Percentiles rank a stretch among this genome's conserved stretches.
Conservation (phyloP, 805 yeast genomes). For the Ogataea paradorogensis region DNA sequence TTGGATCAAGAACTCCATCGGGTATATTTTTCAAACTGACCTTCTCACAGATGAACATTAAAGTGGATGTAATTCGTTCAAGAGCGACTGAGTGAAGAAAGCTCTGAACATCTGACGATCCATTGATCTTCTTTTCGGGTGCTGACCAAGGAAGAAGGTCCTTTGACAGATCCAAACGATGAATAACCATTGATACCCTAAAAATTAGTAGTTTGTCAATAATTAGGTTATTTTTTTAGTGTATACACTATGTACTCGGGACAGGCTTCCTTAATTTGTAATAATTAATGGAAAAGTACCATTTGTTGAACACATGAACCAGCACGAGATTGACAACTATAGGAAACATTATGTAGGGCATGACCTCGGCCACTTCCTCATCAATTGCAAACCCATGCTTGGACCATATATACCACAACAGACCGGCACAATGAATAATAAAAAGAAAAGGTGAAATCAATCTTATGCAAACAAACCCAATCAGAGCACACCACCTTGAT, state of each 20-base stretch:
- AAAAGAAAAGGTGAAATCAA: conserved; percentile 27
- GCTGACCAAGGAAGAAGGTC: conserved; percentile 21
- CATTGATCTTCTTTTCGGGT: conserved; percentile 47
- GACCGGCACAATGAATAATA: conserved; percentile 21
- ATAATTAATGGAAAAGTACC: conserved; percentile 23
- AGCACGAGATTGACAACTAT: conserved; percentile 20
- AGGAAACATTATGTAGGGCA: conserved; percentile 23
- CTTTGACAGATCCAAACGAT: conserved; percentile 2
- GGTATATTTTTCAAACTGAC: conserved; percentile 39
- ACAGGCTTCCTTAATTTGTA: conserved; percentile 18
- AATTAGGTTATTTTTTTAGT: neutral
- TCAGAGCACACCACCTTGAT: conserved; percentile 21
- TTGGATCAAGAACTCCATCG: conserved; percentile 34
- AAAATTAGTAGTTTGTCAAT: neutral
- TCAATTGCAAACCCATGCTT: conserved; percentile 16
- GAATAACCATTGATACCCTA: conserved; percentile 1
- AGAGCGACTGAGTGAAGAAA: conserved; percentile 48
- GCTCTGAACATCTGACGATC: conserved; percentile 37
- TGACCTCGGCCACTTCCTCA: conserved; percentile 6
- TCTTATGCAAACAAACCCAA: conserved; percentile 29
- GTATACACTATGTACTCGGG: neutral
- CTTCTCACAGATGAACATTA: conserved; percentile 37
- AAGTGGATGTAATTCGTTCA: conserved; percentile 35
- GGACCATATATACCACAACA: conserved; percentile 21
- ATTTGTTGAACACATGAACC: conserved; percentile 28